These are phyloP conservation scores for Cladosporium oxysporum DNA, from an alignment of 2,329 filamentous ascomycete genomes.

Conservation along the genomic window DNA sequence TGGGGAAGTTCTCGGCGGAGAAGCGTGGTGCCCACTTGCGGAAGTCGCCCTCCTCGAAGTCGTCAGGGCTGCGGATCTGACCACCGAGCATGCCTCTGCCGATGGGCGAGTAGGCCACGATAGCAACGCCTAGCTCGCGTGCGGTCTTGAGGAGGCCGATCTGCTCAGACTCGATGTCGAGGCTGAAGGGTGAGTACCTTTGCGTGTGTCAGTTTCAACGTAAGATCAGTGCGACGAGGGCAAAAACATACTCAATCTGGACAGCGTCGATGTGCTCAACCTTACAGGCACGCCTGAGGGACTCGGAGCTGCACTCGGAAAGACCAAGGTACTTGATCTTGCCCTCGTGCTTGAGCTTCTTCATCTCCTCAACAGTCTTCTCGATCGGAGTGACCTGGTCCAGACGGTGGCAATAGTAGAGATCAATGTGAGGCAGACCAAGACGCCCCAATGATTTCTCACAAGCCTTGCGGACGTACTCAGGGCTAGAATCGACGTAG, in stretches of 20 bases:
- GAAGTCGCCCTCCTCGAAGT: constrained; percentile 54
- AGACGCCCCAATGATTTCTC: constrained; percentile 44
- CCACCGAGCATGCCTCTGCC: constrained; percentile 61
- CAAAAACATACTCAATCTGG: constrained; percentile 50
- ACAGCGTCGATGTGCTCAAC: constrained; percentile 54
- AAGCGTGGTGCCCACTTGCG: constrained; percentile 53
- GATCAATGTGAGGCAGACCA: constrained; percentile 43
- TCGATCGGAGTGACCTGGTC: constrained; percentile 49
- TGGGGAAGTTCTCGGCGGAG: constrained; percentile 54
- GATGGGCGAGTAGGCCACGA: constrained; percentile 62
- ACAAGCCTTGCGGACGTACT: constrained; percentile 38
- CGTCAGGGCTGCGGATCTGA: constrained; percentile 46
- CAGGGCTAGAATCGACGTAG: constrained; percentile 38
- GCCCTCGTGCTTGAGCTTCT: constrained; percentile 52
- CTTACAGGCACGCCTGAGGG: constrained; percentile 54
- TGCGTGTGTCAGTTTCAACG: neutral
- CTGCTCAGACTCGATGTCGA: constrained; percentile 59
- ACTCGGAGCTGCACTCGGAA: constrained; percentile 52
- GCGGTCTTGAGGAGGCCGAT: constrained; percentile 56
- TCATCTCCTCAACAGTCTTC: constrained; percentile 53
- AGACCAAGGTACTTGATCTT: constrained; percentile 61
- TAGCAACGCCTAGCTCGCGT: constrained; percentile 59
- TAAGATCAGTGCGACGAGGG: neutral
- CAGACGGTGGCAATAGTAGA: constrained; percentile 48
- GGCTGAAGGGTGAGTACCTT: constrained; percentile 52